Base-by-base conservation (phyloP, 495 filamentous ascomycete species). In the Extremus antarcticus region DNA sequence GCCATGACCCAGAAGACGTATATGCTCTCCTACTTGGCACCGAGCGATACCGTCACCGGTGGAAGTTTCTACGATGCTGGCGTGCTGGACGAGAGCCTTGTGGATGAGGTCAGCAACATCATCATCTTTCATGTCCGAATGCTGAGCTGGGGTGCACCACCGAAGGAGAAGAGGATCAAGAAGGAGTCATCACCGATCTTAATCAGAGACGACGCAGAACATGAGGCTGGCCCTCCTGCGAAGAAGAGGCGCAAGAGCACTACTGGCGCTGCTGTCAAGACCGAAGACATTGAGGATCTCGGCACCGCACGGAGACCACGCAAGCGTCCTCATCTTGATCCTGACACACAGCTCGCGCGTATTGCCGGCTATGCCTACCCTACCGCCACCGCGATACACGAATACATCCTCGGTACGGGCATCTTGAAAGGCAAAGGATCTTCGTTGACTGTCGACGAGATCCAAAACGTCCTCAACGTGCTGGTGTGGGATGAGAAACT, bases 61-160 rank as follows among this genome's bases (percentile, higher is more conserved):
- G 92, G 94, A 3, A 83, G 87, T 17, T 98, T 90, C 87, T 96
- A 89, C 62, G 90, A 85, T 20, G 86, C 95, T 49, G 86, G 85
- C 8, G 85, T 86, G 39, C 77, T 96, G 2, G 92, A 98, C 66
- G 79, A 84, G 38, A 83, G 85, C 46, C 90, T 98, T 65, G 89
- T 97, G 63, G 78, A 83, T 21, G 76, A 72, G 29, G 73, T 94
- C 15, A 74, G 82, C 25, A 73, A 76, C 2, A 78, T 84, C 50
- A 77, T 95, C 17, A 81, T 86, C 58, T 78, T 79, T 54, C 85
- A 81, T 50, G 83, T 97, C 54, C 79, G 81, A 61, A 73, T 69
- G 23, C 73, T 76, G 56, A 89, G 83, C 57, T 90, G 86, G 60
- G 58, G 52, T 19, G 59, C 55, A 24, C 7, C 16, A 19, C 57